Evolutionary conservation across 2,329 filamentous ascomycete species (phyloP).

Genomic region (Scytalidium lignicola): DNA sequence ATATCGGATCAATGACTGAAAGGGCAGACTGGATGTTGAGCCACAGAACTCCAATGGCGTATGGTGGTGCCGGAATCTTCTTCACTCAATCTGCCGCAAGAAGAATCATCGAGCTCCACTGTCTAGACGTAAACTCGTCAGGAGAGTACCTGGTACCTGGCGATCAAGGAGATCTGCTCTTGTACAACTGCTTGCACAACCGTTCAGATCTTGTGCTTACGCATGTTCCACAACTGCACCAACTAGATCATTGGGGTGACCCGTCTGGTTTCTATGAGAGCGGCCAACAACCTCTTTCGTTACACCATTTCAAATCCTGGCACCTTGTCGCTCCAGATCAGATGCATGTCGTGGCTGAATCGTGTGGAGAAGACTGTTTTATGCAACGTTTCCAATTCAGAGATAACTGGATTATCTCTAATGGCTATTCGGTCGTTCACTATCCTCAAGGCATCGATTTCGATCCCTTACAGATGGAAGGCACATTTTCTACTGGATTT

Average conservation of each 20-base stretch:
- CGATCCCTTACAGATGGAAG: slow-evolving; percentile 22
- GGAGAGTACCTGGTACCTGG: slow-evolving; percentile 17
- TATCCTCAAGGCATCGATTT: slow-evolving; percentile 27
- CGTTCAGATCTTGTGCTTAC: slow-evolving; percentile 22
- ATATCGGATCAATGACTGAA: slow-evolving; percentile 28
- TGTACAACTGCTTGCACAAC: slow-evolving; percentile 25
- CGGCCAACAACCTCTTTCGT: slow-evolving; percentile 19
- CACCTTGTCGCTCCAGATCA: slow-evolving; percentile 17
- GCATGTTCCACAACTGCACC: slow-evolving; percentile 21
- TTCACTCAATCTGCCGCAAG: slow-evolving; percentile 19
- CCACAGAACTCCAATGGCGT: slow-evolving; percentile 22
- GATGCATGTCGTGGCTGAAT: slow-evolving; percentile 23
- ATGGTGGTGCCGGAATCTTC: slow-evolving; percentile 28
- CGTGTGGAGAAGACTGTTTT: slow-evolving; percentile 27
- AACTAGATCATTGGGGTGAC: slow-evolving; percentile 27
- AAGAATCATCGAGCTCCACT: slow-evolving; percentile 15
- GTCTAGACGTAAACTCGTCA: slow-evolving; percentile 17
- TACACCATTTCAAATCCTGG: slow-evolving; percentile 30
- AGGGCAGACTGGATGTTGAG: slow-evolving; percentile 24
- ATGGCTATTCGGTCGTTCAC: slow-evolving; percentile 22
- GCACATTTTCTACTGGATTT: slow-evolving; percentile 21
- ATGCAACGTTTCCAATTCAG: slow-evolving; percentile 27
- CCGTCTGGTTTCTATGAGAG: slow-evolving; percentile 27
- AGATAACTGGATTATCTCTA: slow-evolving; percentile 23
- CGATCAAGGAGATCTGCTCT: slow-evolving; percentile 25